phyloP scores from a whole-genome alignment of 108 stramenopile genomes.

The Skeletonema marinoi region DNA sequence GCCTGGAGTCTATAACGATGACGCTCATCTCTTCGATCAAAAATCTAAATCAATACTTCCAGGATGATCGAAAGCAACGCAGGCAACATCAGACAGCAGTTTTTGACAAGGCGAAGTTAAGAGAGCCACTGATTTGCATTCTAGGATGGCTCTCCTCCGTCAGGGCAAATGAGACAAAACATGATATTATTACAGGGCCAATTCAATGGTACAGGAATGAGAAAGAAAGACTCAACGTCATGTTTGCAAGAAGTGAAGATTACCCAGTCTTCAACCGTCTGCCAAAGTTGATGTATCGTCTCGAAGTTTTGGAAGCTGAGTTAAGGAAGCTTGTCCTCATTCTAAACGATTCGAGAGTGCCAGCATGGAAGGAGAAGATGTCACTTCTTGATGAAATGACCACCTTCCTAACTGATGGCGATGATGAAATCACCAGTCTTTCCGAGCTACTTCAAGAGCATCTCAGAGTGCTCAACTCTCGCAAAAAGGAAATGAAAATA shows the following conservation, averaged over 20 bases:
- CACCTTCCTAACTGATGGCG: background rate
- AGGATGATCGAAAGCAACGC: background rate
- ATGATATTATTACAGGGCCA: conserved; percentile 21
- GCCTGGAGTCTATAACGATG: conserved; percentile 23
- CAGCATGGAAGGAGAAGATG: conserved; percentile 4
- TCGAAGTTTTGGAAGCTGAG: conserved; percentile 22
- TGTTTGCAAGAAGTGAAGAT: background rate
- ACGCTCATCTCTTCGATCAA: conserved; percentile 17
- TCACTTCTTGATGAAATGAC: conserved; percentile 8
- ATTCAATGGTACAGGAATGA: conserved; percentile 18
- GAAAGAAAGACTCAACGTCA: conserved; percentile 2
- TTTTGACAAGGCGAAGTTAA: conserved; percentile 5
- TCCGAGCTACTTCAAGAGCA: conserved; percentile 9
- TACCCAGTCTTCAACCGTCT: conserved; percentile 28
- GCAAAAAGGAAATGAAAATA: conserved; percentile 9
- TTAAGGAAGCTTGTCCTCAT: conserved; percentile 18
- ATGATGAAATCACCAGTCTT: background rate
- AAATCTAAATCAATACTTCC: conserved; percentile 15
- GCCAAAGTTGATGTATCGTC: conserved; percentile 27
- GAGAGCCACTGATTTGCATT: conserved; percentile 22
- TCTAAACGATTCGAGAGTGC: background rate
- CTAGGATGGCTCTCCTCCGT: conserved; percentile 28
- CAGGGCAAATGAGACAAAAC: background rate
- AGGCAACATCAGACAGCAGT: background rate
- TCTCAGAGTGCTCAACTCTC: background rate